Percentiles rank a stretch among this genome's conserved stretches.
Evolutionary conservation across 139 green algal genomes (phyloP).

Genomic region (Protoeuglena noctilucae): DNA sequence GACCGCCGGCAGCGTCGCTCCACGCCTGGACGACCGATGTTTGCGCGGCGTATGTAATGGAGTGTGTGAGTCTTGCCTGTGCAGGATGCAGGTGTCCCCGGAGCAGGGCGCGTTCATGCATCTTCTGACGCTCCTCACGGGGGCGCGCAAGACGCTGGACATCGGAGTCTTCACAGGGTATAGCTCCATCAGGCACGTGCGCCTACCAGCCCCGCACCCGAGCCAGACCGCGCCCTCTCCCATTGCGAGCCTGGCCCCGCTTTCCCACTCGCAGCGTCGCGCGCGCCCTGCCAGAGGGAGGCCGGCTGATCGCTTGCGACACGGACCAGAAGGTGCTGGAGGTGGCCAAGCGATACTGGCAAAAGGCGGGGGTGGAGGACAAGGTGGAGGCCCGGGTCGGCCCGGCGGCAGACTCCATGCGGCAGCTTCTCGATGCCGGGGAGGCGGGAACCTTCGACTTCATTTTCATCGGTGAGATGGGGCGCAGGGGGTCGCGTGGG

Average conservation of each 20-base stretch:
- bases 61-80: neutral
- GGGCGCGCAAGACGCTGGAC: conserved; percentile 28
- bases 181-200: conserved; percentile 26
- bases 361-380: conserved; percentile 35
- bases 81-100: conserved; percentile 28
- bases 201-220: neutral
- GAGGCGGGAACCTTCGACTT: conserved; percentile 49
- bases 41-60: neutral
- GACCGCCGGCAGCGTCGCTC: neutral
- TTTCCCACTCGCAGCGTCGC: neutral
- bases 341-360: conserved; percentile 49
- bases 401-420: conserved; percentile 19
- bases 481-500: no score
- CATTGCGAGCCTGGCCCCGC: neutral
- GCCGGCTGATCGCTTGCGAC: conserved; percentile 59
- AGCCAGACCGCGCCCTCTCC: neutral
- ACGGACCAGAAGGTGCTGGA: conserved; percentile 40
- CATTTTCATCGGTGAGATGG: conserved; percentile 54
- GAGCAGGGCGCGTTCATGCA: conserved; percentile 67
- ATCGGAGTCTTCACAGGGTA: conserved; percentile 83
- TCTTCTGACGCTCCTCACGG: conserved; percentile 44
- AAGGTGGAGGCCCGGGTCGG: conserved; percentile 30
- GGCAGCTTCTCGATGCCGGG: conserved; percentile 24
- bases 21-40: neutral
- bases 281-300: conserved; percentile 40